Base-by-base conservation (phyloP, 2,329 filamentous ascomycete genomes). In the Colletotrichum lindemuthianum region DNA sequence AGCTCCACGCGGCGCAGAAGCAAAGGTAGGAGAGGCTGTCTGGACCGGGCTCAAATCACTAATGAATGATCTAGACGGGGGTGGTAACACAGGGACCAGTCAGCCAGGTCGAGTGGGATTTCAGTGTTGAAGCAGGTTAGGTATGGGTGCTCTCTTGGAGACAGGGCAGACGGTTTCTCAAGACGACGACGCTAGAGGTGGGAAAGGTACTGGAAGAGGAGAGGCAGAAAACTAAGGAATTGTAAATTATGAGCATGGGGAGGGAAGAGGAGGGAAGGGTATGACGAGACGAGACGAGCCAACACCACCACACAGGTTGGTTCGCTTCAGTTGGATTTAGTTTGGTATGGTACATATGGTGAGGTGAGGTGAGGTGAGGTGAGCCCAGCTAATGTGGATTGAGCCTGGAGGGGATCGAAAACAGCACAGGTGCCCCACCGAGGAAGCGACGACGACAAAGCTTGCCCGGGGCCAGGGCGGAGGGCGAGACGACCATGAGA, bases 1-100 rank as follows among this genome's bases (percentile, higher is more conserved):
- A 67, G 78, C 75, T 70, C 78, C 73, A 72, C 80, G 80, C 69
- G 78, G 74, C 67, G 78, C 78, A 68, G 77, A 75, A 43, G 77
- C 78, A 59, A 80, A 80, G 40, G 82, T 81, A 32, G 60, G 60
- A 52, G 40, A 57, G 64, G 78, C 76, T 70, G 24, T 24, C 24
- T 82, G 68, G 71, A 70, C 59, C 79, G 79, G 71, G 78, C 78
- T 69, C 75, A 73, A 70, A 66, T 68, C 51, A 57, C 60, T 78
- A 76, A 74, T 77, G 52, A 66, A 63, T n/a, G 63, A 54, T 47
- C 65, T 67, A 39, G 34, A 66, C 37, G 78, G 51, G 51, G 65
- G 41, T 39, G 33, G 41, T 16, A 61, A 63, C 65, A 58, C 63
- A 67, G 63, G 53, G 49, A 40, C 63, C 65, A 52, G 65, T 67